These are phyloP conservation scores for Gremmenia infestans DNA, from an alignment of 2,329 filamentous ascomycete genomes.

Conservation along the genomic window DNA sequence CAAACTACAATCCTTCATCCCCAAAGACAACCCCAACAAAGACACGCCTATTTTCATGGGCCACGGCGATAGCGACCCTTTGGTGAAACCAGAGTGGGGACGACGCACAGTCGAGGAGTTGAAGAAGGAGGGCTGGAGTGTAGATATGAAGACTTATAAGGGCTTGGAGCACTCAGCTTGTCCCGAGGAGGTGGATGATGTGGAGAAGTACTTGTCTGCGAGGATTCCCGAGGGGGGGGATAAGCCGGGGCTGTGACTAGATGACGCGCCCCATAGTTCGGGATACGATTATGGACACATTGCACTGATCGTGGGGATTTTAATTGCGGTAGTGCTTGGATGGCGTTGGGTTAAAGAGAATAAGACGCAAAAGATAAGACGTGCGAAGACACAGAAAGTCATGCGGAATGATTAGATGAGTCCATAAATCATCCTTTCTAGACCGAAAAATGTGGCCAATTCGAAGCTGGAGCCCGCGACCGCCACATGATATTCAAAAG, in stretches of 20 bases:
- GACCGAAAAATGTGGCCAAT: background rate
- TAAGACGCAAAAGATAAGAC: background rate
- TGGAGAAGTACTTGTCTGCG: constrained; percentile 56
- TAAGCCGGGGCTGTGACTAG: constrained; percentile 25
- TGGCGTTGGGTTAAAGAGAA: background rate
- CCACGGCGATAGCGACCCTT: constrained; percentile 72
- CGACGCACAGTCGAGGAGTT: constrained; percentile 61
- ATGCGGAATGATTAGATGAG: background rate
- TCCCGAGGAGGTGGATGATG: constrained; percentile 72
- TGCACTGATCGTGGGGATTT: background rate
- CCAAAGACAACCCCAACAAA: constrained; percentile 57
- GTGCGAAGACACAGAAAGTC: background rate
- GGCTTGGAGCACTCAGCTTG: constrained; percentile 72
- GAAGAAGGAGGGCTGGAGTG: constrained; percentile 64
- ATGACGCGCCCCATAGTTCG: background rate
- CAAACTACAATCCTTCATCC: constrained; percentile 54
- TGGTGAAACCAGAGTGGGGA: constrained; percentile 68
- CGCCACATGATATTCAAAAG: too few species aligned
- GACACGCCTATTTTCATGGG: constrained; percentile 83
- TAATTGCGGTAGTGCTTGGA: background rate
- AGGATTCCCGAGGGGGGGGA: constrained; percentile 41
- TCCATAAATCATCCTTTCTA: background rate
- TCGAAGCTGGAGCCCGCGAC: too few species aligned
- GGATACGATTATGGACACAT: background rate
- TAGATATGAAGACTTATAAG: constrained; percentile 65